phyloP scores from a whole-genome alignment of 805 yeast genomes.

The Candida nemodendra region DNA sequence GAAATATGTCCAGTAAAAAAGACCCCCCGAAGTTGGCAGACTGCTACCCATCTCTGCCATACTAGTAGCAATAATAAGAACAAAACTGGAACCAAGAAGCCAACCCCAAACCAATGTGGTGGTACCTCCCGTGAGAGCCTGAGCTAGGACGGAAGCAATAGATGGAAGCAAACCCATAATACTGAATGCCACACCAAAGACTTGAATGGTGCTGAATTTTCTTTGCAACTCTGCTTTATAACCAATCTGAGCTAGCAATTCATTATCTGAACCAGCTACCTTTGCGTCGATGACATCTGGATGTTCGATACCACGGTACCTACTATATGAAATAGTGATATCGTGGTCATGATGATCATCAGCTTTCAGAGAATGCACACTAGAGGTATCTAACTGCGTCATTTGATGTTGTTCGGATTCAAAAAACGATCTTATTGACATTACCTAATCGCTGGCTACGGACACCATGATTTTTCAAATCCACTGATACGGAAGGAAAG shows the following conservation, averaged over 20 bases:
- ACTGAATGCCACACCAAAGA: constrained; percentile 62
- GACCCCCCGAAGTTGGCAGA: constrained; percentile 62
- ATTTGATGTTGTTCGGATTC: too few species aligned
- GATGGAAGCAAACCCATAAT: constrained; percentile 66
- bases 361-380: too few species aligned
- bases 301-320: constrained; percentile 13
- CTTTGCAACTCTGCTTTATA: constrained; percentile 64
- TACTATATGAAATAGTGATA: constrained; percentile 17
- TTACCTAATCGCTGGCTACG: too few species aligned
- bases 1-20: constrained; percentile 52
- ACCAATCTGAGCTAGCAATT: constrained; percentile 52
- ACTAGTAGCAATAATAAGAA: constrained; percentile 52
- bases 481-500: too few species aligned
- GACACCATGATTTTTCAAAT: too few species aligned
- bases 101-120: constrained; percentile 59
- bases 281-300: constrained; percentile 29
- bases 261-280: constrained; percentile 29
- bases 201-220: constrained; percentile 54
- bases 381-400: too few species aligned
- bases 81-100: constrained; percentile 43
- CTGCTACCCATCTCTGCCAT: constrained; percentile 63
- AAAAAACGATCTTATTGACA: too few species aligned
- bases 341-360: constrained; percentile 15
- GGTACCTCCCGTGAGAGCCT: constrained; percentile 56
- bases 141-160: constrained; percentile 54